These are phyloP conservation scores for Kingdonia uniflora DNA, from an alignment of 164 flowering plant genomes.

Conservation along the genomic window DNA sequence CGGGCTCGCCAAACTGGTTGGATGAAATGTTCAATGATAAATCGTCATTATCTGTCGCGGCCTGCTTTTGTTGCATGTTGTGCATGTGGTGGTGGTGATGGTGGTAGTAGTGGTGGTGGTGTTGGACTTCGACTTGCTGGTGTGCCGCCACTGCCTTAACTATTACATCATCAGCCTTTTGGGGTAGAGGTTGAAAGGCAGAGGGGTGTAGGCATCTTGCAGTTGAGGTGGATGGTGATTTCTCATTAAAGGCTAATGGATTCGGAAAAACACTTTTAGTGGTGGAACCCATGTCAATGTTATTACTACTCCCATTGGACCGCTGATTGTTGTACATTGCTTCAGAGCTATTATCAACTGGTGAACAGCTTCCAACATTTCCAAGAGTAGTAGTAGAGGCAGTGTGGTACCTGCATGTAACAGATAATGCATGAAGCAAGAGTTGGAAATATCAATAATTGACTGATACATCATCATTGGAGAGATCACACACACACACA, in stretches of 20 bases:
- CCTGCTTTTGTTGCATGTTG: conserved; percentile 23
- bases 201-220: conserved; percentile 30
- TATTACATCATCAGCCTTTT: conserved; percentile 21
- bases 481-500: too few relatives aligned
- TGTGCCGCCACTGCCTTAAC: conserved; percentile 13
- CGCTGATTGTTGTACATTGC: conserved; percentile 38
- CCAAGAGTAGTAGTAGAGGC: conserved; percentile 43
- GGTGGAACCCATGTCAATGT: conserved; percentile 43
- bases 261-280: conserved; percentile 27
- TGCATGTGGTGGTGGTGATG: conserved; percentile 49
- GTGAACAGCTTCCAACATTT: conserved; percentile 56
- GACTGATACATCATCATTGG: too few relatives aligned
- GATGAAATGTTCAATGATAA: conserved; percentile 36
- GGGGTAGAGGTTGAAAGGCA: conserved; percentile 31
- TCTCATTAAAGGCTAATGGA: conserved; percentile 28
- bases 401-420: conserved; percentile 47
- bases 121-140: conserved; percentile 44
- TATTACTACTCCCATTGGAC: conserved; percentile 47
- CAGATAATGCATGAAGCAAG: too few relatives aligned
- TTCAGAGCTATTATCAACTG: conserved; percentile 40
- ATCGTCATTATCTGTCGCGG: conserved; percentile 30
- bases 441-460: too few relatives aligned
- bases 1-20: conserved; percentile 30
- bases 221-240: conserved; percentile 26
- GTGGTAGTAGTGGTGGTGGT: conserved; percentile 51